These are phyloP conservation scores for Elasticomyces elasticus DNA, from an alignment of 495 filamentous ascomycete genomes.

Conservation along the genomic window DNA sequence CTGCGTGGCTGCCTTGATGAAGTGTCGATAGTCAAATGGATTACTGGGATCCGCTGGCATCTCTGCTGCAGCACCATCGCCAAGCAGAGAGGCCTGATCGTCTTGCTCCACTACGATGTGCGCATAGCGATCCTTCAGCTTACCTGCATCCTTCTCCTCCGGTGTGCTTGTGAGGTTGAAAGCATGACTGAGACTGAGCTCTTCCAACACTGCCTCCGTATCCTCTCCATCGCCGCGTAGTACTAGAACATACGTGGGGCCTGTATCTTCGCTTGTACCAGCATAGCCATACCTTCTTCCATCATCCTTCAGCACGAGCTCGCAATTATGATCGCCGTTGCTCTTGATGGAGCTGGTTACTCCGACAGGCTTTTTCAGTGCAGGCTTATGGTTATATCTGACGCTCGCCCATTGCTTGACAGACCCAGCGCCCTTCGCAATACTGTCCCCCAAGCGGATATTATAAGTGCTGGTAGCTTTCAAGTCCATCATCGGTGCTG, in stretches of 20 bases:
- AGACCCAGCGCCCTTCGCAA: not conserved
- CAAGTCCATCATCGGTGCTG: not conserved
- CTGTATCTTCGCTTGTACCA: not conserved
- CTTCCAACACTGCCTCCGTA: slow-evolving; percentile 9
- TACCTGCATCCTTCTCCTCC: not conserved
- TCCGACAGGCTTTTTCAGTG: not conserved
- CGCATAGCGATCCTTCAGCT: slow-evolving; percentile 4
- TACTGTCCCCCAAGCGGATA: slow-evolving; percentile 12
- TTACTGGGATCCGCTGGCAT: slow-evolving; percentile 7
- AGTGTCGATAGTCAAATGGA: slow-evolving; percentile 17
- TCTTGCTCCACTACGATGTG: not conserved
- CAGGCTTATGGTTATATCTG: slow-evolving; percentile 10
- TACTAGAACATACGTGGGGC: slow-evolving; percentile 5
- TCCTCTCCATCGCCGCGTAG: slow-evolving; percentile 1
- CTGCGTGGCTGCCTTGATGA: not conserved
- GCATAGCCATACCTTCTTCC: slow-evolving; percentile 4
- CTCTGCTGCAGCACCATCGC: not conserved
- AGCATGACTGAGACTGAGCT: not conserved
- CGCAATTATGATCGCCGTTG: not conserved
- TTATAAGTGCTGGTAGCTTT: not conserved
- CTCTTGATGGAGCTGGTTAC: not conserved
- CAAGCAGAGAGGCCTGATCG: not conserved
- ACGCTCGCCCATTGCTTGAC: slow-evolving; percentile 4
- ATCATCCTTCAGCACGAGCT: slow-evolving; percentile 1
- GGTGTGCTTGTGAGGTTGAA: slow-evolving; percentile 12